These are phyloP conservation scores for Coccomyxa sp. DNA, from an alignment of 139 green algal species.

Conservation along the genomic window DNA sequence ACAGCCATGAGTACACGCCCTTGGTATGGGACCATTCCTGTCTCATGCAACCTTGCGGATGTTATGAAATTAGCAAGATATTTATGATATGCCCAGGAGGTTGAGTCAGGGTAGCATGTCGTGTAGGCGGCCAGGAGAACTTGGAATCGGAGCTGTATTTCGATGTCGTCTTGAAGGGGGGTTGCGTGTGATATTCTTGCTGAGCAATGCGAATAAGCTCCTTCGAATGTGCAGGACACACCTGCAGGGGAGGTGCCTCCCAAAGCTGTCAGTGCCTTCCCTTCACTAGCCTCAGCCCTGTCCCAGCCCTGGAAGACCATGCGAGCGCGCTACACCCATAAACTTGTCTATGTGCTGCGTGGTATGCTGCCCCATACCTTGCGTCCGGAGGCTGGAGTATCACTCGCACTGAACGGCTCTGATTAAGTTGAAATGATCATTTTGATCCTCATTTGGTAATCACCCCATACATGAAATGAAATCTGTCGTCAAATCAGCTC, in stretches of 20 bases:
- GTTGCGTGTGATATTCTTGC: neutral
- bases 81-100: neutral
- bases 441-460: neutral
- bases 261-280: neutral
- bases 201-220: too few species aligned
- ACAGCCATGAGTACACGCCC: conserved; percentile 47
- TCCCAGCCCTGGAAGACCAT: conserved; percentile 6
- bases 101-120: neutral
- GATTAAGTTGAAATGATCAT: neutral
- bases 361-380: conserved; percentile 8
- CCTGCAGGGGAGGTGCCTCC: too few species aligned
- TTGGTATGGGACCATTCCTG: conserved; percentile 22
- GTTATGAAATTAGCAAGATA: neutral
- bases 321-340: conserved; percentile 16
- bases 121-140: neutral
- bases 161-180: neutral
- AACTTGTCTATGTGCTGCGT: conserved; percentile 32
- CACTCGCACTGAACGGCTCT: neutral
- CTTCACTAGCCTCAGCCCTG: conserved; percentile 17
- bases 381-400: neutral
- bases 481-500: neutral
- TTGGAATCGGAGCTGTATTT: neutral
- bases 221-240: neutral
- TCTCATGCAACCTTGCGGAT: neutral
- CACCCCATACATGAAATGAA: neutral